These are phyloP conservation scores for Corylus americana DNA, from an alignment of 306 rosid genomes.

Conservation along the genomic window DNA sequence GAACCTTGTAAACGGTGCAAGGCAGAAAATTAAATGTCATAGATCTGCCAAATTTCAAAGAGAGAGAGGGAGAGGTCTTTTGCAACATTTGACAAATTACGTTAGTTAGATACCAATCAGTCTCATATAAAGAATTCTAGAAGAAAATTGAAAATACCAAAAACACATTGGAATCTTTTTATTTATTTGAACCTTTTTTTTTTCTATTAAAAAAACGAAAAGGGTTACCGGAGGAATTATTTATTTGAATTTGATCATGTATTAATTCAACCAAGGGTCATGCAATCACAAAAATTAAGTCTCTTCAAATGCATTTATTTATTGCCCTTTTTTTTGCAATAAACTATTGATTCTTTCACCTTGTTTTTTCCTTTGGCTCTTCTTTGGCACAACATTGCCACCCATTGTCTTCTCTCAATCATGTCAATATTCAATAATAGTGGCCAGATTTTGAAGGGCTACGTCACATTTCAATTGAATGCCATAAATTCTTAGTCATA, in stretches of 20 bases:
- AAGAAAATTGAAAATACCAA: background rate
- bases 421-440: slow-evolving; percentile 47
- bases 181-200: background rate
- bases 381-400: background rate
- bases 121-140: background rate
- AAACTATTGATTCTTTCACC: background rate
- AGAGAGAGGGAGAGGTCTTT: background rate
- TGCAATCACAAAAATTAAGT: background rate
- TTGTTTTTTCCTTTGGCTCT: background rate
- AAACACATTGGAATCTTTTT: no score
- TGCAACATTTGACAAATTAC: background rate
- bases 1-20: background rate
- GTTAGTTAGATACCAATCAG: background rate
- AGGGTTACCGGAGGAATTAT: no score
- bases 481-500: slow-evolving; percentile 18
- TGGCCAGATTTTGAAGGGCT: slow-evolving; percentile 37
- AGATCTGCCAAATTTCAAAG: background rate
- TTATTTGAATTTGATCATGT: background rate
- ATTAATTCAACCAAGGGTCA: background rate
- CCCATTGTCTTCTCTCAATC: slow-evolving; percentile 10
- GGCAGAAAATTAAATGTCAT: background rate
- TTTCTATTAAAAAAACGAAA: background rate
- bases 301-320: background rate
- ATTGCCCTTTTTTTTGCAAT: background rate
- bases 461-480: slow-evolving; percentile 1